phyloP scores from a whole-genome alignment of 2,329 filamentous ascomycete species.

The Huntiella moniliformis region DNA sequence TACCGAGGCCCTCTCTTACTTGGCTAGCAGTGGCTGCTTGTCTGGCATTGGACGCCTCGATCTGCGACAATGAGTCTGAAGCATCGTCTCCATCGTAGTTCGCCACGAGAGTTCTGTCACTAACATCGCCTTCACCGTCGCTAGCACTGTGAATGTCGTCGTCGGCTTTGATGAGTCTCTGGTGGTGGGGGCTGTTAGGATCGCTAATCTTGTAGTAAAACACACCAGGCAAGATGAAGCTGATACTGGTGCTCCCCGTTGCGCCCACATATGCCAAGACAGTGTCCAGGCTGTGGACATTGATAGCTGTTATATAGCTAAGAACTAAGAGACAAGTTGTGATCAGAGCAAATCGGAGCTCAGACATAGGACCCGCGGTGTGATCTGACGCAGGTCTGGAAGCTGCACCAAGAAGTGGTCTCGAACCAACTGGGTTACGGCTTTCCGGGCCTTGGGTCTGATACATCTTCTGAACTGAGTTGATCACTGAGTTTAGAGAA shows the following conservation, averaged over 20 bases:
- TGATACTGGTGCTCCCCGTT: slow-evolving; percentile 87
- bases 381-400: slow-evolving; percentile 28
- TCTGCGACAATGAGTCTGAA: slow-evolving; percentile 19
- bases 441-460: slow-evolving; percentile 23
- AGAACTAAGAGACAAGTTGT: slow-evolving; percentile 71
- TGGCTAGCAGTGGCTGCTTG: background rate
- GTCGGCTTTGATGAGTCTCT: slow-evolving; percentile 74
- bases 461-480: slow-evolving; percentile 46
- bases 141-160: slow-evolving; percentile 53
- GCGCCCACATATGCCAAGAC: slow-evolving; percentile 90
- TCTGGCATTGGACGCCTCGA: background rate
- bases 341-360: slow-evolving; percentile 72
- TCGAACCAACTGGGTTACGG: slow-evolving; percentile 22
- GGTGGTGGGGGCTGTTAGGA: slow-evolving; percentile 71
- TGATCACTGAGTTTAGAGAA: slow-evolving; percentile 83
- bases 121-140: slow-evolving; percentile 19
- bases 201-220: slow-evolving; percentile 98
- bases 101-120: slow-evolving; percentile 54
- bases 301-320: slow-evolving; percentile 77
- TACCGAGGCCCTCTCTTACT: background rate
- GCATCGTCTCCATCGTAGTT: slow-evolving; percentile 53
- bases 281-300: slow-evolving; percentile 71
- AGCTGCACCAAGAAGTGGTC: slow-evolving; percentile 23
- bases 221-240: slow-evolving; percentile 84
- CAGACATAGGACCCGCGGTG: slow-evolving; percentile 26